phyloP scores from a whole-genome alignment of 345 rosid genomes.

The Linum lewisii region DNA sequence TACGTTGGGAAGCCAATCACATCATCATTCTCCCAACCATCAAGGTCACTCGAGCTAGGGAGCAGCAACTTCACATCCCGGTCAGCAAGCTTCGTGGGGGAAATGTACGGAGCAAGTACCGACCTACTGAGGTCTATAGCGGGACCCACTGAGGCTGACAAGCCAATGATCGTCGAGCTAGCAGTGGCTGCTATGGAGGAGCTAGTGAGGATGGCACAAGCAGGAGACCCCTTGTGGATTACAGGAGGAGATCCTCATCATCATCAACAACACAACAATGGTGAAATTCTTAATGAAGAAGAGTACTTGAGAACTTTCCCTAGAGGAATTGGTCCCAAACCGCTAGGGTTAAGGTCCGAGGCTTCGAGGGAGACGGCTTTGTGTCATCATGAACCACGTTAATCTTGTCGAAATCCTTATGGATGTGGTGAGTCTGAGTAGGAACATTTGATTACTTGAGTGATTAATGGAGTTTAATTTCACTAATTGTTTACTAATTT shows the following conservation, averaged over 20 bases:
- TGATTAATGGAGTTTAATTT: not conserved
- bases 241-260: slow-evolving; percentile 1
- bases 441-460: not conserved
- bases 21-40: not conserved
- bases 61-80: slow-evolving; percentile 40
- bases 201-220: slow-evolving; percentile 70
- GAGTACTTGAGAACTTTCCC: slow-evolving; percentile 62
- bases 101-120: slow-evolving; percentile 46
- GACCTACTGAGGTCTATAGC: slow-evolving; percentile 50
- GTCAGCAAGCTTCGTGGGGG: slow-evolving; percentile 49
- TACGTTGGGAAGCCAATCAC: slow-evolving; percentile 4
- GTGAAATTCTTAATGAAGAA: slow-evolving; percentile 44
- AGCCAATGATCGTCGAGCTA: slow-evolving; percentile 81
- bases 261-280: slow-evolving; percentile 1
- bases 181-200: slow-evolving; percentile 98
- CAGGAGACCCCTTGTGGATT: slow-evolving; percentile 74
- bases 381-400: slow-evolving; percentile 84
- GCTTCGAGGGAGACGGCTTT: slow-evolving; percentile 63
- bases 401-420: slow-evolving; percentile 73
- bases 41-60: slow-evolving; percentile 47
- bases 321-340: slow-evolving; percentile 25
- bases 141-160: slow-evolving; percentile 68
- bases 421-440: slow-evolving; percentile 47
- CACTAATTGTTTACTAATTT: slow-evolving; percentile 1
- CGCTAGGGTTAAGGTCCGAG: slow-evolving; percentile 43